Percentiles rank a stretch among this genome's conserved stretches.
Conservation (phyloP, 2,329 filamentous ascomycete species). For the Sporothrix protearum region DNA sequence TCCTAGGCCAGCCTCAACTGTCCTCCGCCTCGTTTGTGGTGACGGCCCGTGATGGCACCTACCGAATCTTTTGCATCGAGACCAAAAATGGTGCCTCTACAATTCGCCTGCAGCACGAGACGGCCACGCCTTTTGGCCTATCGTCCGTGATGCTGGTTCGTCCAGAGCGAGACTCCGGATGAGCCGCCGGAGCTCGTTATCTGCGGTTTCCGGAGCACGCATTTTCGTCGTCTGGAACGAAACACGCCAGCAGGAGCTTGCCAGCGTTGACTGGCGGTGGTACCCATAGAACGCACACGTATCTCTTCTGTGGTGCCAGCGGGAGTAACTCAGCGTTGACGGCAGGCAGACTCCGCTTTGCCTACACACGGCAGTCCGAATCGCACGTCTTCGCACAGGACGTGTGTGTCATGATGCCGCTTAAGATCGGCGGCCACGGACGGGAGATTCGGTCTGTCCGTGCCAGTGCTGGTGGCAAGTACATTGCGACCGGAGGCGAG, state of each 20-base stretch:
- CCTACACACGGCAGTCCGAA: slow-evolving; percentile 69
- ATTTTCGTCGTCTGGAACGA: slow-evolving; percentile 82
- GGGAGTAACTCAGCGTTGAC: slow-evolving; percentile 32
- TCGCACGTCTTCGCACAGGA: slow-evolving; percentile 48
- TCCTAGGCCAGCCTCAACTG: slow-evolving; percentile 27
- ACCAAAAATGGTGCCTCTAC: background rate
- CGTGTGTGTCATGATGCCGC: slow-evolving; percentile 38
- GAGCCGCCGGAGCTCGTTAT: slow-evolving; percentile 56
- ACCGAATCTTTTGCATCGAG: slow-evolving; percentile 56
- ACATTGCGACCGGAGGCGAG: slow-evolving; percentile 66
- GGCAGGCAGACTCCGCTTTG: slow-evolving; percentile 48
- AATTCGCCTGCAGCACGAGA: slow-evolving; percentile 60
- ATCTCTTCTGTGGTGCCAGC: slow-evolving; percentile 21
- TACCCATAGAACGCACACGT: slow-evolving; percentile 73
- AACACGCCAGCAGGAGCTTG: slow-evolving; percentile 63
- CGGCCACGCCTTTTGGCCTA: slow-evolving; percentile 66
- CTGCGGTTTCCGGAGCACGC: slow-evolving; percentile 75
- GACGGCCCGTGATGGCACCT: slow-evolving; percentile 73
- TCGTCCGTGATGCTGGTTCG: slow-evolving; percentile 71
- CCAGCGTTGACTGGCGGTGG: slow-evolving; percentile 80
- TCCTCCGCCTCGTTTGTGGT: slow-evolving; percentile 60
- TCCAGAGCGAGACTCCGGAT: slow-evolving; percentile 34
- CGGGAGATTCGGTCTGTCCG: slow-evolving; percentile 67
- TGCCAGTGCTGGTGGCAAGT: slow-evolving; percentile 36
- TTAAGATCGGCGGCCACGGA: slow-evolving; percentile 75